Percentiles rank a stretch among this genome's conserved stretches.
Evolutionary conservation across 345 rosid genomes (phyloP).

Genomic region (Euphorbia pulcherrima): DNA sequence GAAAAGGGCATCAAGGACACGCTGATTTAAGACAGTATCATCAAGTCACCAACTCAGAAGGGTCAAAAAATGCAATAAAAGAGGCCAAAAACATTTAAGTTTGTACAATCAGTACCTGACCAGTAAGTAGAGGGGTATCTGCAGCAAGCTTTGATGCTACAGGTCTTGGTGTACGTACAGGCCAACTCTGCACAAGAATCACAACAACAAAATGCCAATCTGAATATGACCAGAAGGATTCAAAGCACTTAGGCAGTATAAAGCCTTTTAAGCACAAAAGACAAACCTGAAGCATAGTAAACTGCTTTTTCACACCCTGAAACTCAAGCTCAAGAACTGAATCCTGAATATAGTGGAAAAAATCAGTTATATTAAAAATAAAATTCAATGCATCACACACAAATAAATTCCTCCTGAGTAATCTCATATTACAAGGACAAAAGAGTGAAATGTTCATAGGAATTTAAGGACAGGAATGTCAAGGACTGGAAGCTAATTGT

Average conservation of each 20-base stretch:
- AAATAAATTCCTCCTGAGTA: not conserved
- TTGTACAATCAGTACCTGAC: conserved; percentile 56
- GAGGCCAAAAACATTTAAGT: not conserved
- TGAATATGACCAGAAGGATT: not conserved
- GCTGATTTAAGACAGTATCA: conserved; percentile 50
- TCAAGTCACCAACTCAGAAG: conserved; percentile 3
- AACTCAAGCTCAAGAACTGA: conserved; percentile 96
- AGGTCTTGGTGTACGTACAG: conserved; percentile 99
- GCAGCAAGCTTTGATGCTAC: conserved; percentile 99
- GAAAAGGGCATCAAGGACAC: conserved; percentile 99
- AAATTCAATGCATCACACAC: not conserved
- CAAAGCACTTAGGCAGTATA: not conserved
- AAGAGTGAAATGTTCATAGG: not conserved
- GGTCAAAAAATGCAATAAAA: not conserved
- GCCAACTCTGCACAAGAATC: conserved; percentile 73
- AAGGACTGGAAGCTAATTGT: not conserved
- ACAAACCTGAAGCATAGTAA: conserved; percentile 98
- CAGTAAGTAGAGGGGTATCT: conserved; percentile 94
- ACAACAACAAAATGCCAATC: conserved; percentile 12
- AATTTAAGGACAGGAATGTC: not conserved
- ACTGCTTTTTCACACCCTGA: conserved; percentile 87
- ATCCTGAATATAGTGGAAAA: conserved; percentile 49
- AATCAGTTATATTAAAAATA: not conserved
- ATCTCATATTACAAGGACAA: no score
- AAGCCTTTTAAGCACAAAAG: not conserved